Conservation (phyloP, 805 yeast species). For the Kuraishia hungarica region DNA sequence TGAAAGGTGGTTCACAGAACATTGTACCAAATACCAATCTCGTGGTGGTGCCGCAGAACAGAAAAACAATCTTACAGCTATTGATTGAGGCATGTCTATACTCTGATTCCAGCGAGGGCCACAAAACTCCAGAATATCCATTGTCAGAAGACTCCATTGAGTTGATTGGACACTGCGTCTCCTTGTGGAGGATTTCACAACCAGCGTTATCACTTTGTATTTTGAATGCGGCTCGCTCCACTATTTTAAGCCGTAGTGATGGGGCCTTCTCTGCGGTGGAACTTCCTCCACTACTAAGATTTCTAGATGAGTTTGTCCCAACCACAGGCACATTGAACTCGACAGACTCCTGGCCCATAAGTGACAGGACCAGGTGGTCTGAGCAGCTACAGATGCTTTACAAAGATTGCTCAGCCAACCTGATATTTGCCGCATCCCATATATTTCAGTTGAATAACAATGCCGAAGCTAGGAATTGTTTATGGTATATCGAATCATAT, state of each 20-base stretch:
- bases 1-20: constrained; percentile 13
- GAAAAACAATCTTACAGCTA: constrained; percentile 14
- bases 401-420: not conserved
- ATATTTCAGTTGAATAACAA: not conserved
- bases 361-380: not conserved
- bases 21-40: constrained; percentile 11
- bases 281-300: not conserved
- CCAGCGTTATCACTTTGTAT: constrained; percentile 28
- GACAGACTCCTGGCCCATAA: not conserved
- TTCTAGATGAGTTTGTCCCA: not conserved
- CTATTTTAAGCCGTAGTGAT: constrained; percentile 22
- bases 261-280: constrained; percentile 6
- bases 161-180: not conserved
- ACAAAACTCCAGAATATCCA: not conserved
- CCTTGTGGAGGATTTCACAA: constrained; percentile 31
- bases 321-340: not conserved
- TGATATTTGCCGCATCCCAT: not conserved
- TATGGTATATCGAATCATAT: not conserved
- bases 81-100: constrained; percentile 21
- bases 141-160: not conserved
- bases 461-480: not conserved
- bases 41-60: constrained; percentile 17
- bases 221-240: not conserved
- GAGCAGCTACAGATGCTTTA: not conserved
- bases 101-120: constrained; percentile 11